Evolutionary conservation across 2,329 filamentous ascomycete species (phyloP).

Genomic region (Teratosphaeria viscida): DNA sequence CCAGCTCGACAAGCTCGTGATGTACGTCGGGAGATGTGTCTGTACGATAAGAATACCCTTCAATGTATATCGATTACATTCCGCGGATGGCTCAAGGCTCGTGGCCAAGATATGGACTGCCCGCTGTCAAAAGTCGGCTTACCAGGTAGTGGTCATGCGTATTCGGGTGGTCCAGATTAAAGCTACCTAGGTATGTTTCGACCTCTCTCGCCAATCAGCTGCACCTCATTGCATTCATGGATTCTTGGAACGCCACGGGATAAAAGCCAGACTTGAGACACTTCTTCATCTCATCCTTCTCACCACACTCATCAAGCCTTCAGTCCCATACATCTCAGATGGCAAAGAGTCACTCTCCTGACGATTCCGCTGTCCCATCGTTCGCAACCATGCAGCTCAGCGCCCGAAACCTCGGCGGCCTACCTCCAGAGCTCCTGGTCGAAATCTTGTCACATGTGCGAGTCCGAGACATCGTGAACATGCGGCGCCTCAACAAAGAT

Average conservation of each 20-base stretch:
- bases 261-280: not conserved
- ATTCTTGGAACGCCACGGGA: not conserved
- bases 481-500: not conserved
- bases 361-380: not conserved
- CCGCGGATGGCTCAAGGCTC: not conserved
- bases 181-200: not conserved
- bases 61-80: not conserved
- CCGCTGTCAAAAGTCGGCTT: not conserved
- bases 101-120: not conserved
- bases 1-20: slow-evolving; percentile 7
- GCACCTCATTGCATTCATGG: not conserved
- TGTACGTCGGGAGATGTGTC: not conserved
- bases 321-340: not conserved
- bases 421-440: not conserved
- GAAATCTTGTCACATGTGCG: not conserved
- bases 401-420: not conserved
- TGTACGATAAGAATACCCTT: slow-evolving; percentile 1
- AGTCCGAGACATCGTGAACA: not conserved
- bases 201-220: not conserved
- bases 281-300: not conserved
- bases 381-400: not conserved
- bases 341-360: not conserved
- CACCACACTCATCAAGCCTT: not conserved
- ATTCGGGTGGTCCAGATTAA: not conserved
- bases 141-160: not conserved